A percentile compares a stretch with the other conserved stretches of the same genome.
Conservation (phyloP, 1,284 basidiomycete genomes). For the Xanthoconium separans region DNA sequence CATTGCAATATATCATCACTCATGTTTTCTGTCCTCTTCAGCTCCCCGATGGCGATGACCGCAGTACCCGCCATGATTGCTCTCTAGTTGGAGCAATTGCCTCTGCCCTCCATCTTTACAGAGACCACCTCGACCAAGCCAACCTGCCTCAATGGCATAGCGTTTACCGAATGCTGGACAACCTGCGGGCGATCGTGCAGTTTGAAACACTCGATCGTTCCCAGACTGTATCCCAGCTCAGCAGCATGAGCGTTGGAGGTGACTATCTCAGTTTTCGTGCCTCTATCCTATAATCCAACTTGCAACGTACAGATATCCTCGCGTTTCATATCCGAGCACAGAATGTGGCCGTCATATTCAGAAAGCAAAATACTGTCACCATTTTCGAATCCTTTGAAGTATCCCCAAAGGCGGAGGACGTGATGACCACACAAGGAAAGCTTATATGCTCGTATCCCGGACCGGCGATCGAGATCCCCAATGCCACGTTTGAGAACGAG, state of each 20-base stretch:
- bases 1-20: conserved; percentile 19
- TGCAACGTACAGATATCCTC: conserved; percentile 18
- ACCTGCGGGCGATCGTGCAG: conserved; percentile 8
- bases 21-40: conserved; percentile 25
- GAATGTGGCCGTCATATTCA: conserved; percentile 37
- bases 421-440: conserved; percentile 1
- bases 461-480: conserved; percentile 28
- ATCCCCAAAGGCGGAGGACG: conserved; percentile 2
- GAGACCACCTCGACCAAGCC: background rate
- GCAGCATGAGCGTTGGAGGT: conserved; percentile 19
- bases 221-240: conserved; percentile 11
- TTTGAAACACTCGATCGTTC: conserved; percentile 6
- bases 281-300: background rate
- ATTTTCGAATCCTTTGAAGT: conserved; percentile 33
- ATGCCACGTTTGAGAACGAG: conserved; percentile 13
- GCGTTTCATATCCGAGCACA: conserved; percentile 33
- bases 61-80: conserved; percentile 8
- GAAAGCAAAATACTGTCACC: conserved; percentile 16
- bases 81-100: conserved; percentile 8
- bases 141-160: conserved; percentile 8
- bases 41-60: conserved; percentile 23
- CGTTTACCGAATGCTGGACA: conserved; percentile 21
- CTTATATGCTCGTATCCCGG: conserved; percentile 33
- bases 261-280: background rate
- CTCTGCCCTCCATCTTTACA: conserved; percentile 1